These are phyloP conservation scores for Suillus decipiens DNA, from an alignment of 768 basidiomycete species.

Conservation along the genomic window DNA sequence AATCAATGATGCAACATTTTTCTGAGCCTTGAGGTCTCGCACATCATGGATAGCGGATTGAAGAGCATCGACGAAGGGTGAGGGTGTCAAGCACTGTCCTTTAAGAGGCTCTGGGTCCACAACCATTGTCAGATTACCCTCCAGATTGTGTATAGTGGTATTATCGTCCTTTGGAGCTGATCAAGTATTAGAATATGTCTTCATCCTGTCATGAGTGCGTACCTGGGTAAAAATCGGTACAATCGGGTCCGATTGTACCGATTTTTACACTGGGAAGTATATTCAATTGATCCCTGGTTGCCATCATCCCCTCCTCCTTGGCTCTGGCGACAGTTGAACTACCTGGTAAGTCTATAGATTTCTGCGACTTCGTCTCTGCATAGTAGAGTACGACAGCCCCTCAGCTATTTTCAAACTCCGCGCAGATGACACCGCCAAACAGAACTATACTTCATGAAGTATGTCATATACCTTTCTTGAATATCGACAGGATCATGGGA, in stretches of 20 bases:
- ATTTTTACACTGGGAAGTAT: neutral
- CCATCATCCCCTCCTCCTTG: neutral
- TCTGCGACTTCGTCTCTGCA: neutral
- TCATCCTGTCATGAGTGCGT: neutral
- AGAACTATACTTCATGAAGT: too few species aligned
- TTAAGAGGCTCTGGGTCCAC: neutral
- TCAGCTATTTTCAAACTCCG: too few species aligned
- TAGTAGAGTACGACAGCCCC: neutral
- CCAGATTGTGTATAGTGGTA: neutral
- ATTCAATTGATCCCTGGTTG: neutral
- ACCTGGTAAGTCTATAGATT: neutral
- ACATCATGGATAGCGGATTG: neutral
- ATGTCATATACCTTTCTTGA: too few species aligned
- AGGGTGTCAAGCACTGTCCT: neutral
- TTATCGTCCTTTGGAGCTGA: neutral
- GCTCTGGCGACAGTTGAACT: neutral
- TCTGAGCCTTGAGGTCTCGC: neutral
- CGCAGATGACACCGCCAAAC: too few species aligned
- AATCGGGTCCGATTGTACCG: neutral
- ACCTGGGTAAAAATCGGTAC: constrained; percentile 1
- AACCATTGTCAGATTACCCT: neutral
- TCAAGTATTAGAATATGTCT: neutral
- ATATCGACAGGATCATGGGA: too few species aligned
- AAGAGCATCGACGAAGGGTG: neutral
- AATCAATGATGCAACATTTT: neutral